phyloP scores from a whole-genome alignment of 2,329 filamentous ascomycete species.

The Colletotrichum sp. region DNA sequence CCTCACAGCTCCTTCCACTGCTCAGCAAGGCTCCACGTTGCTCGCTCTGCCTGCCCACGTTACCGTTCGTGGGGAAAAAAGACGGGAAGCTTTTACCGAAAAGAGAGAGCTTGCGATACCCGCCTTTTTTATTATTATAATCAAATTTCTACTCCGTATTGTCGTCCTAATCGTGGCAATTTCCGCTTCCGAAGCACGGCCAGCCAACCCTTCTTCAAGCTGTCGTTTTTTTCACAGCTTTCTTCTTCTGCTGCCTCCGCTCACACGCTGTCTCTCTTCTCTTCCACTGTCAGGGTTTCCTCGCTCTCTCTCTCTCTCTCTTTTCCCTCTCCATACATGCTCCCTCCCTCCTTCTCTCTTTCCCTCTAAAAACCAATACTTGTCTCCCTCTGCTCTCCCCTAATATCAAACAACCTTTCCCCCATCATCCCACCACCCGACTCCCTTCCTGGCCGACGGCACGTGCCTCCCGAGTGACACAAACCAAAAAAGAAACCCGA shows the following conservation, averaged over 20 bases:
- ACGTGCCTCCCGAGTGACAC: constrained; percentile 16
- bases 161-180: constrained; percentile 9
- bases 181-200: neutral
- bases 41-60: neutral
- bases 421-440: neutral
- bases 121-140: constrained; percentile 15
- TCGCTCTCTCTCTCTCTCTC: neutral
- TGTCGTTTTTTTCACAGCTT: neutral
- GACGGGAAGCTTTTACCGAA: neutral
- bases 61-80: neutral
- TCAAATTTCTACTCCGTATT: constrained; percentile 5
- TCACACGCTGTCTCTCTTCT: neutral
- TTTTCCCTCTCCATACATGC: neutral
- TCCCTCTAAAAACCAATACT: neutral
- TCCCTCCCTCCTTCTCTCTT: neutral
- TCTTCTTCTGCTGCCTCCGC: neutral
- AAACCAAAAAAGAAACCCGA: neutral
- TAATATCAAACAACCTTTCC: neutral
- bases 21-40: neutral
- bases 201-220: neutral
- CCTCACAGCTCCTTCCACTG: neutral
- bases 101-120: neutral
- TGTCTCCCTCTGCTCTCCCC: neutral
- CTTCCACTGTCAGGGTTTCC: neutral
- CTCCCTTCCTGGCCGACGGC: neutral